phyloP scores from a whole-genome alignment of 495 filamentous ascomycete species.

The Trichoderma orchidacearum region DNA sequence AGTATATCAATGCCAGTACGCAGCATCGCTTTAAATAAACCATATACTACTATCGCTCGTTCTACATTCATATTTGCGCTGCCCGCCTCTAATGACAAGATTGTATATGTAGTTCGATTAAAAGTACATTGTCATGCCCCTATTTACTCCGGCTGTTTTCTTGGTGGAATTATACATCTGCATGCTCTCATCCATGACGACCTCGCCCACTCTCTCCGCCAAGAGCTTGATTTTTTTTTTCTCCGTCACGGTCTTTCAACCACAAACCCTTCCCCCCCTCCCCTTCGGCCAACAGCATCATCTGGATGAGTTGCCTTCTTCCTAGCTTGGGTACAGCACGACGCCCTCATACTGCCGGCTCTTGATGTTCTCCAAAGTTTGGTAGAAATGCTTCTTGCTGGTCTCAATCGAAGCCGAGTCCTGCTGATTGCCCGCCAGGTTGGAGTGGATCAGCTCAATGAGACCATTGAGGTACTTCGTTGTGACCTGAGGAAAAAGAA shows the following conservation, averaged over 20 bases:
- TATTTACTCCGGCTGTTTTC: neutral
- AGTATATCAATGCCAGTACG: too few relatives aligned
- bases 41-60: too few relatives aligned
- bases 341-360: conserved; percentile 89
- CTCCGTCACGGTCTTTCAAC: neutral
- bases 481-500: conserved; percentile 47
- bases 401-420: conserved; percentile 69
- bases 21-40: too few relatives aligned
- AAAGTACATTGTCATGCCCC: neutral
- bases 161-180: neutral
- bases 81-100: neutral
- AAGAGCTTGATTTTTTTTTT: neutral
- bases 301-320: neutral
- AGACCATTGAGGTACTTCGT: conserved; percentile 97
- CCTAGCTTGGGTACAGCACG: conserved; percentile 55
- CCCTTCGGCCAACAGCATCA: neutral
- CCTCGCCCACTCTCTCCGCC: neutral
- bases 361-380: conserved; percentile 85
- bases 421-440: conserved; percentile 66
- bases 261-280: too few relatives aligned
- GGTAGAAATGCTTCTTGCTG: conserved; percentile 82
- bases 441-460: conserved; percentile 95
- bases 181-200: neutral
- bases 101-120: neutral
- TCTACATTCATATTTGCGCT: neutral